Evolutionary conservation across 2,329 filamentous ascomycete species (phyloP), one percentile per base, ranked within the genome.

Genomic region (Fusarium nygamai): DNA sequence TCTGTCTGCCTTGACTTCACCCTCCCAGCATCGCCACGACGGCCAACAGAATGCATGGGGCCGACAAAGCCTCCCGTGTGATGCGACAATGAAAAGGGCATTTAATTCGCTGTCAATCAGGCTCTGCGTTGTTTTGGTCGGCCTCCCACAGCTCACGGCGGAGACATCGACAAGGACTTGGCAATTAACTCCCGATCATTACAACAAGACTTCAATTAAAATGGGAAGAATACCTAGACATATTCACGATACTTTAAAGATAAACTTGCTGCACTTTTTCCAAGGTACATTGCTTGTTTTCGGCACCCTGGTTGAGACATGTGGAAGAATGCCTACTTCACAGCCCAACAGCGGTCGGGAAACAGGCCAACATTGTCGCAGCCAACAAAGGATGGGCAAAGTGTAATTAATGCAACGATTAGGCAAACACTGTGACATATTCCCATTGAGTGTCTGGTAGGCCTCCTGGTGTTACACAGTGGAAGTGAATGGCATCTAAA

Each of bases 141-240:
- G 76, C 76, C 76, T 78, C 76, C 76, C 14, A 44, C 67, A 73
- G 69, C 17, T 22, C 31, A 43, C 8, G 11, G 36, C 51, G 20
- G 38, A 24, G 19, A 31, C n/a, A 6, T 29, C 13, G 3, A 27
- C 8, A 46, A 13, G 8, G 11, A 34, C 22, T 38, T 43, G 29
- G 39, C 41, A 44, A 20, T 38, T 11, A 20, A 27, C 24, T 58
- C 39, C 3, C 6, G 43, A 2, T 9, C 33, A 36, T 11, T 27
- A 29, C 41, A 14, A 6, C 14, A 48, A 48, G 14, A 29, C 14
- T 48, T 5, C 27, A 17, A 17, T 48, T 9, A 3, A 17, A 12
- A 31, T 16, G 14, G 5, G 4, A 22, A 20, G 13, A 17, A 48
- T 12, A n/a, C 6, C 5, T 31, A 17, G 3, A 31, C 5, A n/a